Conservation (phyloP, 805 yeast genomes). For the Jamesozyma piceae region DNA sequence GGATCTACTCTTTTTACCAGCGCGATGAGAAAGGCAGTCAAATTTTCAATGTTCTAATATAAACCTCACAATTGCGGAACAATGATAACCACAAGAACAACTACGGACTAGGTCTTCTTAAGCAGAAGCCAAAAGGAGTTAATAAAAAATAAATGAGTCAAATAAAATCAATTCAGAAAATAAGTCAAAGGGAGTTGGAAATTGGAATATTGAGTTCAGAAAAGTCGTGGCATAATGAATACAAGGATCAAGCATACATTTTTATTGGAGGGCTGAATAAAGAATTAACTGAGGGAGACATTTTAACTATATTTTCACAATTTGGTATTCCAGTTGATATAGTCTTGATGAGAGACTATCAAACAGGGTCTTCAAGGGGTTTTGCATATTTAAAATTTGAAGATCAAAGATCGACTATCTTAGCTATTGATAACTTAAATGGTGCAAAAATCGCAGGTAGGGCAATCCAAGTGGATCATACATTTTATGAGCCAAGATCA, state of each 20-base stretch:
- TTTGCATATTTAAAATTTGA: slow-evolving; percentile 79
- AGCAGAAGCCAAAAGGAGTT: too few relatives aligned
- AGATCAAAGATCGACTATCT: slow-evolving; percentile 65
- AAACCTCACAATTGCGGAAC: too few relatives aligned
- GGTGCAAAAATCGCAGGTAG: slow-evolving; percentile 50
- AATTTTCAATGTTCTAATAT: neutral
- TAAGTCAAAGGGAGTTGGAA: slow-evolving; percentile 62
- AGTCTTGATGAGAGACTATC: slow-evolving; percentile 55
- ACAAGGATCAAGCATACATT: slow-evolving; percentile 63
- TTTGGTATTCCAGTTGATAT: slow-evolving; percentile 79
- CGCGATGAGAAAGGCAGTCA: neutral
- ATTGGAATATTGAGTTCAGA: slow-evolving; percentile 40
- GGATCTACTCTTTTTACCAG: too few relatives aligned
- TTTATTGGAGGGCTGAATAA: slow-evolving; percentile 65
- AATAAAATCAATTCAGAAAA: slow-evolving; percentile 38
- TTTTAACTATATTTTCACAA: slow-evolving; percentile 74
- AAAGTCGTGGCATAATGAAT: slow-evolving; percentile 89
- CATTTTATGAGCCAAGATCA: slow-evolving; percentile 46
- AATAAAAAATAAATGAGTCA: slow-evolving; percentile 6
- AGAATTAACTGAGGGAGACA: slow-evolving; percentile 63
- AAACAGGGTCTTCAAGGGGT: slow-evolving; percentile 58
- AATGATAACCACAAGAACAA: too few relatives aligned
- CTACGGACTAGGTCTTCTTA: too few relatives aligned
- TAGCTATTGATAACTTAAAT: slow-evolving; percentile 84
- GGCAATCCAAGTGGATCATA: slow-evolving; percentile 59